These are phyloP conservation scores for Nitzschia sp. DNA, from an alignment of 108 stramenopile genomes.

Conservation along the genomic window DNA sequence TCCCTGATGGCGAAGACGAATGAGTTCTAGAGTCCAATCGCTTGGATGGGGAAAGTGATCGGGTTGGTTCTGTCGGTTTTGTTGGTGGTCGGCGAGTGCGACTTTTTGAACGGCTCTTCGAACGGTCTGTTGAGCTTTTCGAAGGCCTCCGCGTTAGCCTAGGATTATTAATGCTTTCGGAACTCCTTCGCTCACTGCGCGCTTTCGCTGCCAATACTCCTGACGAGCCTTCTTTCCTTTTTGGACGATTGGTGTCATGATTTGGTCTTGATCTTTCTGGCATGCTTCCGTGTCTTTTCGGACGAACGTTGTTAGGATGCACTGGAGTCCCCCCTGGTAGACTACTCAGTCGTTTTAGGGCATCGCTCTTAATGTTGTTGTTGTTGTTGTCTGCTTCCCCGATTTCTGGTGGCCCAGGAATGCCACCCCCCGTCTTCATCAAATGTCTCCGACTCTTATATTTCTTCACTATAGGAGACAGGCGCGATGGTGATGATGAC, in stretches of 20 bases:
- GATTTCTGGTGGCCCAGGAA: neutral
- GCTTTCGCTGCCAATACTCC: neutral
- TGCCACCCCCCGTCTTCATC: neutral
- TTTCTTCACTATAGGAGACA: constrained; percentile 1
- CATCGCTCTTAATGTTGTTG: too few relatives aligned
- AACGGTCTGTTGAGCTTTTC: neutral
- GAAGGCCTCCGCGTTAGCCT: neutral
- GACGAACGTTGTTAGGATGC: too few relatives aligned
- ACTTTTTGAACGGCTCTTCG: constrained; percentile 3
- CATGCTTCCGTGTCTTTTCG: too few relatives aligned
- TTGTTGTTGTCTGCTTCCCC: neutral
- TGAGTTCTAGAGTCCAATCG: neutral
- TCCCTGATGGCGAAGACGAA: constrained; percentile 5
- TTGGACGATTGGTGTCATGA: too few relatives aligned
- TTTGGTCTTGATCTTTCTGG: too few relatives aligned
- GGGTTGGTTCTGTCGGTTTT: neutral
- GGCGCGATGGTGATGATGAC: neutral
- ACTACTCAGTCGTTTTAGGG: too few relatives aligned
- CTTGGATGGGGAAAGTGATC: neutral
- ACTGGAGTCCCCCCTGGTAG: too few relatives aligned
- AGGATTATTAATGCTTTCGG: neutral
- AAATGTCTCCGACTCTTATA: constrained; percentile 6
- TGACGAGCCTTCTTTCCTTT: neutral
- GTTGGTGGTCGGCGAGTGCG: constrained; percentile 3
- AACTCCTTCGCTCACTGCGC: constrained; percentile 5